phyloP scores from a whole-genome alignment of 805 yeast species.

The Nakazawaea holstii region DNA sequence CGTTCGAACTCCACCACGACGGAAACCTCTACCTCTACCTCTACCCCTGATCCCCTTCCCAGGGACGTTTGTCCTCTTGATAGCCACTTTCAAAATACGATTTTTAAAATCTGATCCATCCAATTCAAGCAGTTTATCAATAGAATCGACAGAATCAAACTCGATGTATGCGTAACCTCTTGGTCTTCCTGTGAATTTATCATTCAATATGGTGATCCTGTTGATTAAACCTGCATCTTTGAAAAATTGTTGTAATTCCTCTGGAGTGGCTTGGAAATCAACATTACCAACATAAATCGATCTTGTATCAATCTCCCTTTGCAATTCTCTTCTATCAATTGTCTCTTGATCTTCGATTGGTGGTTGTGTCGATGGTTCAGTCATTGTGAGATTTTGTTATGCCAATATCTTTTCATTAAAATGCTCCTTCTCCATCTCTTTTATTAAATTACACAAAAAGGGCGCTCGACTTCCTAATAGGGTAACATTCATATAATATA shows the following conservation, averaged over 20 bases:
- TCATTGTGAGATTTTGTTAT: too few relatives aligned
- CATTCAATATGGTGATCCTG: slow-evolving; percentile 71
- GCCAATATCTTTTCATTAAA: too few relatives aligned
- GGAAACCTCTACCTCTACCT: slow-evolving; percentile 41
- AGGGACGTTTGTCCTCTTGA: slow-evolving; percentile 80
- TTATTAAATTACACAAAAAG: too few relatives aligned
- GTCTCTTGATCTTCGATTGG: too few relatives aligned
- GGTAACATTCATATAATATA: too few relatives aligned
- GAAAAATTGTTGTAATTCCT: slow-evolving; percentile 73
- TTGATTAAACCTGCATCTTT: slow-evolving; percentile 65
- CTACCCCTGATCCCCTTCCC: slow-evolving; percentile 42
- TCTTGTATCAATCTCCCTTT: slow-evolving; percentile 64
- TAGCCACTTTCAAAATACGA: slow-evolving; percentile 64
- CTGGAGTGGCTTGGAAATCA: slow-evolving; percentile 73
- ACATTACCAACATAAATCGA: slow-evolving; percentile 82
- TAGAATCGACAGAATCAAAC: slow-evolving; percentile 63
- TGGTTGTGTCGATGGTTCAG: too few relatives aligned
- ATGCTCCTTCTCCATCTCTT: too few relatives aligned
- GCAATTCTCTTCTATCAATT: neutral
- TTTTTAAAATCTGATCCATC: slow-evolving; percentile 66
- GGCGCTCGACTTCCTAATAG: too few relatives aligned
- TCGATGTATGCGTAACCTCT: slow-evolving; percentile 87
- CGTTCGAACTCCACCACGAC: too few relatives aligned
- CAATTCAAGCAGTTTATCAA: slow-evolving; percentile 57
- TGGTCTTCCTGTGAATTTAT: slow-evolving; percentile 74